phyloP scores from a whole-genome alignment of 2,329 filamentous ascomycete genomes.

The Xylaria arbuscula region DNA sequence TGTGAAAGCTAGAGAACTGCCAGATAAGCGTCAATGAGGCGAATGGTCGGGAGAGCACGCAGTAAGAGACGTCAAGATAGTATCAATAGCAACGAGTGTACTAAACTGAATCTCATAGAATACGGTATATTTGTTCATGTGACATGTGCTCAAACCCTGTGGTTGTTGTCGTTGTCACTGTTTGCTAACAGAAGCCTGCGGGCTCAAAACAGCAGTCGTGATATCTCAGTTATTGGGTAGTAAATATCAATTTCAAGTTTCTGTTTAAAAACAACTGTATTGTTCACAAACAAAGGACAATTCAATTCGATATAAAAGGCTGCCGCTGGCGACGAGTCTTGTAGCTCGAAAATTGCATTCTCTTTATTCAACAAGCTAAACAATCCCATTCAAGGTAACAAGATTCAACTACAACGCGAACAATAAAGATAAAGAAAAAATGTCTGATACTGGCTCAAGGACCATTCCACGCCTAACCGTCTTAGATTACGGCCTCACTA shows the following conservation, averaged over 20 bases:
- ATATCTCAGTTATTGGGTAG: not conserved
- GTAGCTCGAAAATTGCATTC: not conserved
- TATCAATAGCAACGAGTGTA: not conserved
- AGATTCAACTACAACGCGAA: not conserved
- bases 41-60: not conserved
- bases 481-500: not conserved
- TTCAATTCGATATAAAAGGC: not conserved
- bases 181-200: not conserved
- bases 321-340: not conserved
- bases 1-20: not conserved
- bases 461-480: slow-evolving; percentile 1
- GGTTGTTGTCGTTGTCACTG: not conserved
- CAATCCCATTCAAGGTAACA: not conserved
- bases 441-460: not conserved
- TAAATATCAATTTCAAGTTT: not conserved
- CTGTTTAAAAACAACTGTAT: slow-evolving; percentile 2
- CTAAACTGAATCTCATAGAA: not conserved
- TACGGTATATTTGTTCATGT: not conserved
- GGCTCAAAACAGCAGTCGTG: not conserved
- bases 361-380: not conserved
- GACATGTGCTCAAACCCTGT: not conserved
- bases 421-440: not conserved
- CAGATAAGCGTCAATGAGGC: not conserved
- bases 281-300: not conserved
- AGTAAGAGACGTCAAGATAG: not conserved